Evolutionary conservation across 345 rosid genomes (phyloP).

Genomic region (Salix purpurea): DNA sequence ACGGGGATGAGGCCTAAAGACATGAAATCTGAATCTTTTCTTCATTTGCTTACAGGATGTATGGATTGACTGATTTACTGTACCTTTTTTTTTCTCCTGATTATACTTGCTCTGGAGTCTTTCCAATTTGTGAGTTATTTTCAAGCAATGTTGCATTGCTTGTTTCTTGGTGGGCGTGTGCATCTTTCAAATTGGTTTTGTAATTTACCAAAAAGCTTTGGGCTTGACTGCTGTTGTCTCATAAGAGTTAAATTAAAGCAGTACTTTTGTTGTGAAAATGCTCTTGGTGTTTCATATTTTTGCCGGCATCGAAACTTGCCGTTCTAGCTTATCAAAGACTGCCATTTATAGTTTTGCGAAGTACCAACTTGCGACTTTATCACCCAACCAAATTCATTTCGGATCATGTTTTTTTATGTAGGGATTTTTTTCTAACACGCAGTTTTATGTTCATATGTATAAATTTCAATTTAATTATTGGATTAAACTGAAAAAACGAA

Average conservation of each 20-base stretch:
- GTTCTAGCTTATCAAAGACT: neutral
- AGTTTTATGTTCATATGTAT: no score
- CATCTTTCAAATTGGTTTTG: constrained; percentile 4
- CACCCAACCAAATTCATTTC: no score
- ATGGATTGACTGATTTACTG: neutral
- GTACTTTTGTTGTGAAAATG: neutral
- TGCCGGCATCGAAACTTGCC: no score
- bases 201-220: neutral
- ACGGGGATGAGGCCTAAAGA: constrained; percentile 38
- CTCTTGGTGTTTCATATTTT: neutral
- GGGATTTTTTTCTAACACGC: no score
- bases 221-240: neutral
- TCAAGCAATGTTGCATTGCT: constrained; percentile 1
- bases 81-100: neutral
- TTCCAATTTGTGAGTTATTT: neutral
- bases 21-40: neutral
- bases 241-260: neutral
- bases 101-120: neutral
- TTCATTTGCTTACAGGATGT: neutral
- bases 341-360: no score
- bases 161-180: neutral
- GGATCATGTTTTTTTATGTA: no score
- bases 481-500: no score
- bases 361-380: no score
- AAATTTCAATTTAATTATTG: no score